A percentile compares a stretch with the other conserved stretches of the same genome.
phyloP scores from a whole-genome alignment of 1,139 yeast genomes.

The Hanseniaspora uvarum region DNA sequence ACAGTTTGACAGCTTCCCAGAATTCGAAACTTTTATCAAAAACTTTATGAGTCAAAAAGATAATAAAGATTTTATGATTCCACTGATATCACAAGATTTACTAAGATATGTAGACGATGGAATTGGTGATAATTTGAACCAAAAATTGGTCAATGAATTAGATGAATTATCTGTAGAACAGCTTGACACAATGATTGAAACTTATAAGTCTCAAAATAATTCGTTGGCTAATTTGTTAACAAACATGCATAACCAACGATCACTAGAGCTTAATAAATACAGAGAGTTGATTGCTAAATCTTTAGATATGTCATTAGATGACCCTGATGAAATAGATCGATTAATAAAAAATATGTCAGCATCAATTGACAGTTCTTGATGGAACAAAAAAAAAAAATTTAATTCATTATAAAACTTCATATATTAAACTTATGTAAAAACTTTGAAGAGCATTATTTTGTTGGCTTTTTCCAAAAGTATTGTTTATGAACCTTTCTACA shows the following conservation, averaged over 20 bases:
- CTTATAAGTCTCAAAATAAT: constrained; percentile 9
- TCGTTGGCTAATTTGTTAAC: background rate
- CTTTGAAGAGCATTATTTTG: constrained; percentile 21
- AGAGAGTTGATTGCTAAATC: constrained; percentile 13
- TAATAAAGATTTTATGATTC: background rate
- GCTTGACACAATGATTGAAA: constrained; percentile 6
- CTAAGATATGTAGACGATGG: background rate
- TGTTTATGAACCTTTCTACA: constrained; percentile 94
- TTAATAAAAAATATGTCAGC: background rate
- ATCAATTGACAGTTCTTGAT: constrained; percentile 23
- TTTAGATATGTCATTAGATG: constrained; percentile 30
- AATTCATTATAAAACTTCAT: background rate
- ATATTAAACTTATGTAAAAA: background rate
- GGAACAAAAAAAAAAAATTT: constrained; percentile 31
- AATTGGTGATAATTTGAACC: background rate
- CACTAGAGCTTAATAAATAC: background rate
- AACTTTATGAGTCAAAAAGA: background rate
- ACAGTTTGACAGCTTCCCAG: constrained; percentile 12
- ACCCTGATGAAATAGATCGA: constrained; percentile 44
- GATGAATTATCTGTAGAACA: constrained; percentile 1
- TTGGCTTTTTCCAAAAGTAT: constrained; percentile 73
- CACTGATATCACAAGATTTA: constrained; percentile 11
- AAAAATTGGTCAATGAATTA: background rate
- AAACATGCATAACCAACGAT: constrained; percentile 1
- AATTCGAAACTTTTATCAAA: constrained; percentile 8